Conservation (phyloP, 2,329 filamentous ascomycete genomes). For the Boeremia lycopersici region DNA sequence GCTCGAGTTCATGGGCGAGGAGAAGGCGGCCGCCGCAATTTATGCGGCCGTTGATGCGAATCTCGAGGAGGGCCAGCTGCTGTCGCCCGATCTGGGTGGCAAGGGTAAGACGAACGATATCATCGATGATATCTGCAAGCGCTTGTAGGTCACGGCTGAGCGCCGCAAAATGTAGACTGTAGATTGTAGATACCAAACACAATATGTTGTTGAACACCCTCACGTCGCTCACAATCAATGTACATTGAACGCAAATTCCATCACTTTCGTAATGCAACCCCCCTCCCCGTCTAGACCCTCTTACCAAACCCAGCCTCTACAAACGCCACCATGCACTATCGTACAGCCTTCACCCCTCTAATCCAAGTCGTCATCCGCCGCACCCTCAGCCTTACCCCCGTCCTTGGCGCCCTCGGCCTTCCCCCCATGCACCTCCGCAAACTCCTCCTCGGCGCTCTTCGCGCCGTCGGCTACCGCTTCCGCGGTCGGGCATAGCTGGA, state of each 20-base stretch:
- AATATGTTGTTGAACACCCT: background rate
- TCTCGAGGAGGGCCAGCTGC: conserved; percentile 77
- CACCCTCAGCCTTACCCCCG: too few species aligned
- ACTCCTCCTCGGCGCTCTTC: conserved; percentile 30
- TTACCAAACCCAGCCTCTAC: too few species aligned
- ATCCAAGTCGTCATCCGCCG: conserved; percentile 23
- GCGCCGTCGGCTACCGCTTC: conserved; percentile 49
- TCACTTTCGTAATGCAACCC: too few species aligned
- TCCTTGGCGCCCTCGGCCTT: background rate
- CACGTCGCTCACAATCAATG: background rate
- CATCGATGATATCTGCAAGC: conserved; percentile 81
- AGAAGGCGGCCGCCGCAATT: conserved; percentile 84
- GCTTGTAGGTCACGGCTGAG: conserved; percentile 62
- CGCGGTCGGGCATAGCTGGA: conserved; percentile 75
- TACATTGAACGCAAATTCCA: too few species aligned
- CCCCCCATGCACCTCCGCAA: conserved; percentile 29
- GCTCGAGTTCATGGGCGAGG: conserved; percentile 93
- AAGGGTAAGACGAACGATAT: conserved; percentile 85
- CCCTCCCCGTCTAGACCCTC: too few species aligned
- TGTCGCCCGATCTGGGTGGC: conserved; percentile 91
- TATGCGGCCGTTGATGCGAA: conserved; percentile 92
- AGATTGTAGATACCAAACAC: conserved; percentile 7
- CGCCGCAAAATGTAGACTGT: background rate
- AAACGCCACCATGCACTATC: too few species aligned
- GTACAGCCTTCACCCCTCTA: background rate